Evolutionary conservation across 1,139 yeast species (phyloP).

Genomic region (Lodderomyces pseudojiufengensis): DNA sequence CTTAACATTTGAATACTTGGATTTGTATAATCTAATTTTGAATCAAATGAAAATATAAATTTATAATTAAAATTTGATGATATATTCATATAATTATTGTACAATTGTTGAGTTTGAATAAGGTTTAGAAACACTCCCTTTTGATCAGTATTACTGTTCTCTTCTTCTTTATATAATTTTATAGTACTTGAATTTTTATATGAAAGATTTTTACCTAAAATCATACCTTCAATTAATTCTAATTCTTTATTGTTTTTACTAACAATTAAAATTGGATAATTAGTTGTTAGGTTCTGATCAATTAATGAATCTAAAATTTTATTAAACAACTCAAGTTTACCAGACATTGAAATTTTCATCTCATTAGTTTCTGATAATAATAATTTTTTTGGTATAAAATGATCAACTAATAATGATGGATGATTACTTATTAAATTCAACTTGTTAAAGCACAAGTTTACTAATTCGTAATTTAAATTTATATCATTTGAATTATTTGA

Average conservation of each 20-base stretch:
- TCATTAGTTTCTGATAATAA: conserved; percentile 62
- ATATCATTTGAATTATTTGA: too few relatives aligned
- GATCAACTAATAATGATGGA: conserved; percentile 69
- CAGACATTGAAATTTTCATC: conserved; percentile 49
- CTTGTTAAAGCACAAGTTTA: conserved; percentile 44
- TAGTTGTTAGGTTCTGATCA: conserved; percentile 14
- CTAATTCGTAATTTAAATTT: conserved; percentile 15
- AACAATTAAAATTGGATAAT: conserved; percentile 40
- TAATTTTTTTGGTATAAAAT: conserved; percentile 67
- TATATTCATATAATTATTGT: conserved; percentile 32
- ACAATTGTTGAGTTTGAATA: conserved; percentile 40
- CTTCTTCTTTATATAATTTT: conserved; percentile 46
- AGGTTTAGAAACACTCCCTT: conserved; percentile 13
- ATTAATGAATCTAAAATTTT: conserved; percentile 39
- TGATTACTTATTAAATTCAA: conserved; percentile 52
- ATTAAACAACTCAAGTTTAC: conserved; percentile 56
- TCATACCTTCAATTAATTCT: conserved; percentile 64
- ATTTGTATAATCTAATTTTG: conserved; percentile 33
- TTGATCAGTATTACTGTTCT: conserved; percentile 1
- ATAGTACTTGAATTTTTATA: conserved; percentile 62
- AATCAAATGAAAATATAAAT: conserved; percentile 59
- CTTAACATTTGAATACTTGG: conserved; percentile 35
- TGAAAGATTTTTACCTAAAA: conserved; percentile 56
- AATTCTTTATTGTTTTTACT: conserved; percentile 63
- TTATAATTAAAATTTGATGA: conserved; percentile 31